Conservation (phyloP, 352 stramenopile species). For the Phytophthora pisi region DNA sequence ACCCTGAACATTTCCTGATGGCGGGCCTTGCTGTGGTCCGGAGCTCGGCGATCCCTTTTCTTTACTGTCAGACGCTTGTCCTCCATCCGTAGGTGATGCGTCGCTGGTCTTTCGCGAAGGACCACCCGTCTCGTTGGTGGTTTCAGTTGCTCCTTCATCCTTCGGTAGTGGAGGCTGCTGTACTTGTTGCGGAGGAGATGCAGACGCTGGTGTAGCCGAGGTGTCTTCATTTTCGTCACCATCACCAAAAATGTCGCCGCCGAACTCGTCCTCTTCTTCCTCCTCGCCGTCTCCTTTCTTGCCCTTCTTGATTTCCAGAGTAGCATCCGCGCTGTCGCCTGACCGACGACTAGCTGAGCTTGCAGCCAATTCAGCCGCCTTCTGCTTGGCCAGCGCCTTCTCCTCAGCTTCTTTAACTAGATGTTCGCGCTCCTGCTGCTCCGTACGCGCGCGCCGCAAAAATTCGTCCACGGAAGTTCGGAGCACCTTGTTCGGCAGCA, state of each 20-base stretch:
- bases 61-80: constrained; percentile 22
- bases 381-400: constrained; percentile 82
- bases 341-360: constrained; percentile 51
- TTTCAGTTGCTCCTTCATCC: constrained; percentile 15
- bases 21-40: constrained; percentile 40
- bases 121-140: constrained; percentile 9
- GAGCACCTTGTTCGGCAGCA: constrained; percentile 84
- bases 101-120: constrained; percentile 31
- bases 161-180: constrained; percentile 54
- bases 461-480: constrained; percentile 88
- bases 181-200: constrained; percentile 26
- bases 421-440: constrained; percentile 86
- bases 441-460: constrained; percentile 70
- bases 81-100: constrained; percentile 24
- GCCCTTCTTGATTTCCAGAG: constrained; percentile 85
- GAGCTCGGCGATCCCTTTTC: constrained; percentile 28
- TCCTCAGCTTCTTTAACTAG: constrained; percentile 86
- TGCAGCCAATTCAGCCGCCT: constrained; percentile 63
- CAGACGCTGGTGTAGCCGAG: constrained; percentile 12
- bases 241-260: constrained; percentile 83
- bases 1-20: constrained; percentile 37
- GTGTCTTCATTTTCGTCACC: constrained; percentile 55
- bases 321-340: constrained; percentile 81
- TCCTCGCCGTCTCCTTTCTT: constrained; percentile 74
- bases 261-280: constrained; percentile 87